Evolutionary conservation across 164 flowering plant species (phyloP), one percentile per base, ranked within the genome.

Genomic region (Houttuynia cordata): DNA sequence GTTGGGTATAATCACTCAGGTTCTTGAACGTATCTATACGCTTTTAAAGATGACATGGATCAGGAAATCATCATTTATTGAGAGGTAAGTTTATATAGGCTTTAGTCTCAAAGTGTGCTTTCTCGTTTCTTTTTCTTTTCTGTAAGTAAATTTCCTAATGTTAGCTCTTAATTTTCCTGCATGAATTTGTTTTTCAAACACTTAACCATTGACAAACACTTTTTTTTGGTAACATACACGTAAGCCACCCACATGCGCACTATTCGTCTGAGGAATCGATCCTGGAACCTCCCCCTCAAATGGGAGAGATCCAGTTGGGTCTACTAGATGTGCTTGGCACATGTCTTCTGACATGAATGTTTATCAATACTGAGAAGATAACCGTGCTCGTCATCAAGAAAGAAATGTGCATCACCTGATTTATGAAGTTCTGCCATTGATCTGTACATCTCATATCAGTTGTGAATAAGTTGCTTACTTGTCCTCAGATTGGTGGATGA

Each of bases 31-130:
- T 45, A 37, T 81, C 23, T 68, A 66, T 1, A 71, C 80, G 10
- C 65, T 86, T 64, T 40, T 83, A 22, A 85, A 75, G 74, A 64
- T 90, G 24, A 88, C 96, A 10, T 90, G 97, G 99, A 81, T 88
- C 65, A 81, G 99, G 69, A 86, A 79, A 64, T 76, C 91, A 41
- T 89, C 87, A 37, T 77, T 67, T 71, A 51, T 79, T 67, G 81
- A 62, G 60, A 88, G 95, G 99, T 75, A 22, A 60, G 30, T 12
- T 10, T 42, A 14, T 42, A 14, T 8, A 42, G 49, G 17, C 17
- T 10, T 1, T 12, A 42, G 17, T 42, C 49, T 3, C 49, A 42
- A 42, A 42, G 15, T 30, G 49, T 10, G 4, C 49, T 42, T 42
- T 14, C 1, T 42, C 4, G 12, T 8, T 10, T 42, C 49, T 8